Conservation (phyloP, 805 yeast genomes). For the Candida qinlingensis region DNA sequence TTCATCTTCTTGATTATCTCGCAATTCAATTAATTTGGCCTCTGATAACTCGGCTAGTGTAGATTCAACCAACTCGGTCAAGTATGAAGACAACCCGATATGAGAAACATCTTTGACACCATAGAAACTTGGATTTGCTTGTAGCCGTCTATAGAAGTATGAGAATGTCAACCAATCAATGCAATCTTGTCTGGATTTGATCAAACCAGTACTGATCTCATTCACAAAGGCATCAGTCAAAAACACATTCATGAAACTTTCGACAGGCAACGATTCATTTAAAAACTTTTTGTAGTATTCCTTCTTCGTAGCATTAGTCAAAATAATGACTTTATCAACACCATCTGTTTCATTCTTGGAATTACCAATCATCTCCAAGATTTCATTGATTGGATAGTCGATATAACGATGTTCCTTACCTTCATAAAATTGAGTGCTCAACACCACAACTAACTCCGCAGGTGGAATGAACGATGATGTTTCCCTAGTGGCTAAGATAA, state of each 20-base stretch:
- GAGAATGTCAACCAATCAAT: conserved; percentile 88
- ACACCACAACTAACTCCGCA: conserved; percentile 51
- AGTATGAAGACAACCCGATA: conserved; percentile 68
- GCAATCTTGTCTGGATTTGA: conserved; percentile 73
- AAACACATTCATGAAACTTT: conserved; percentile 57
- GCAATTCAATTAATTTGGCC: conserved; percentile 57
- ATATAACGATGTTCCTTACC: conserved; percentile 67
- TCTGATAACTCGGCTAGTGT: conserved; percentile 58
- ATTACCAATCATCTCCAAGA: conserved; percentile 61
- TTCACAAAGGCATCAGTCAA: conserved; percentile 65
- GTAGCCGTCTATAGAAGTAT: conserved; percentile 75
- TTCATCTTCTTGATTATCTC: conserved; percentile 32
- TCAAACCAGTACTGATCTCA: conserved; percentile 64
- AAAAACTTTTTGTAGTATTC: conserved; percentile 69
- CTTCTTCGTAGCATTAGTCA: conserved; percentile 50
- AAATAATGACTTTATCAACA: conserved; percentile 43
- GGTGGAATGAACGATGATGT: conserved; percentile 44
- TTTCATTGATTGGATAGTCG: conserved; percentile 60
- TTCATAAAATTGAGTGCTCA: conserved; percentile 69
- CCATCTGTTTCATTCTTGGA: conserved; percentile 26
- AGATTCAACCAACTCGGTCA: conserved; percentile 79
- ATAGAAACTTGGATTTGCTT: conserved; percentile 82
- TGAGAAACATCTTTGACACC: conserved; percentile 64
- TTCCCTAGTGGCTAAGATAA: conserved; percentile 60
- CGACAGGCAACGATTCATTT: conserved; percentile 73